Percentiles rank a stretch among this genome's conserved stretches.
phyloP scores from a whole-genome alignment of 1,284 basidiomycete species.

The Chiua sp. region DNA sequence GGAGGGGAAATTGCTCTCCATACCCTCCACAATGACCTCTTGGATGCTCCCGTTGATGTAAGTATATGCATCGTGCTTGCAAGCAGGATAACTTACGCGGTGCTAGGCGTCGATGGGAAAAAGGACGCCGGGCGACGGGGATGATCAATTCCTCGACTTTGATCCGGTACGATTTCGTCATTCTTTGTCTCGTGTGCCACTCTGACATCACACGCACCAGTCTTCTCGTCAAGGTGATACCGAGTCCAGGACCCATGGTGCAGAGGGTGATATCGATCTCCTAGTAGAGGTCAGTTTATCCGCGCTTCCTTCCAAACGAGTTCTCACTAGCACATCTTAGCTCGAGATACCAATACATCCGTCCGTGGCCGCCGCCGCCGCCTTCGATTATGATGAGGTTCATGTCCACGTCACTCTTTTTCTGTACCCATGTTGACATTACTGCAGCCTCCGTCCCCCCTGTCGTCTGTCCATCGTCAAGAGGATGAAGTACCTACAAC shows the following conservation, averaged over 20 bases:
- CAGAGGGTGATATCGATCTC: background rate
- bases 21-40: slow-evolving; percentile 4
- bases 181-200: too few relatives aligned
- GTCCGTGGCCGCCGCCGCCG: background rate
- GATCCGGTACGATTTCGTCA: too few relatives aligned
- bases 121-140: too few relatives aligned
- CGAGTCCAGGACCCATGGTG: too few relatives aligned
- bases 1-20: slow-evolving; percentile 14
- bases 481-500: too few relatives aligned
- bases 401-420: too few relatives aligned
- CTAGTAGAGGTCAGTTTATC: background rate
- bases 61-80: too few relatives aligned
- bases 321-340: background rate
- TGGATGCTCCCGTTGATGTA: slow-evolving; percentile 1
- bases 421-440: background rate
- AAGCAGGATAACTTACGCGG: too few relatives aligned
- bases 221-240: too few relatives aligned
- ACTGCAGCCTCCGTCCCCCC: background rate
- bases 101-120: too few relatives aligned
- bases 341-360: background rate
- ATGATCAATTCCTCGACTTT: too few relatives aligned
- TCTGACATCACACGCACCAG: too few relatives aligned
- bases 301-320: background rate
- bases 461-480: background rate
- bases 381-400: background rate